These are phyloP conservation scores for Haematococcus lacustris DNA, from an alignment of 139 green algal genomes.

Conservation along the genomic window DNA sequence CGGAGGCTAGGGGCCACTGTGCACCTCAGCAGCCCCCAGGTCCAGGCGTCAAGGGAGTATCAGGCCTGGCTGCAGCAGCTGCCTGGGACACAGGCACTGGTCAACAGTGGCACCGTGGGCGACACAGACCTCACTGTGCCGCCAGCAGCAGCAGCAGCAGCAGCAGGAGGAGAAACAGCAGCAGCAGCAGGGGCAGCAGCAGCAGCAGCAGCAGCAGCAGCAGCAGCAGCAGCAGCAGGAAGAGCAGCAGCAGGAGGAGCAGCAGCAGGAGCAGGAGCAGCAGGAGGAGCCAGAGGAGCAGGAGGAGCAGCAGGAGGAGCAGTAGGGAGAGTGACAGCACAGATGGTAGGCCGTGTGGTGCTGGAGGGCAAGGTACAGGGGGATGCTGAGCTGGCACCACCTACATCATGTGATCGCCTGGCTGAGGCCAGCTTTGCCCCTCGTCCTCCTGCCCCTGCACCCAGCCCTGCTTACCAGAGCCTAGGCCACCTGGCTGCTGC, in stretches of 20 bases:
- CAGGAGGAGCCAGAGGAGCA: background rate
- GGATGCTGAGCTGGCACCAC: background rate
- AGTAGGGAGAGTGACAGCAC: background rate
- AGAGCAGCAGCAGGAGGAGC: no score
- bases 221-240: conserved; percentile 3
- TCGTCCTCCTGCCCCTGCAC: no score
- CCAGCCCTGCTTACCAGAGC: no score
- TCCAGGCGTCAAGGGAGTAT: no score
- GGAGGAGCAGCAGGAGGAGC: background rate
- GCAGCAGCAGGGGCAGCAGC: no score
- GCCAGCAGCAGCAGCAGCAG: background rate
- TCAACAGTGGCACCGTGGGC: background rate
- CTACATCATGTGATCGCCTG: background rate
- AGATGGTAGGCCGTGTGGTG: no score
- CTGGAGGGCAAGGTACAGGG: background rate
- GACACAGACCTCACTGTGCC: background rate
- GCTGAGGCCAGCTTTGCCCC: background rate
- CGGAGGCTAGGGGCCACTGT: no score
- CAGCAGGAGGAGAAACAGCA: no score
- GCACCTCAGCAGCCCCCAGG: no score
- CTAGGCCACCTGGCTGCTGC: conserved; percentile 8
- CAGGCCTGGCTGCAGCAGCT: no score
- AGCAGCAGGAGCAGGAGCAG: background rate
- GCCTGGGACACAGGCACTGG: no score
- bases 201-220: background rate